Evolutionary conservation across 78 protist species (phyloP).

Genomic region (Goniomonas avonlea): DNA sequence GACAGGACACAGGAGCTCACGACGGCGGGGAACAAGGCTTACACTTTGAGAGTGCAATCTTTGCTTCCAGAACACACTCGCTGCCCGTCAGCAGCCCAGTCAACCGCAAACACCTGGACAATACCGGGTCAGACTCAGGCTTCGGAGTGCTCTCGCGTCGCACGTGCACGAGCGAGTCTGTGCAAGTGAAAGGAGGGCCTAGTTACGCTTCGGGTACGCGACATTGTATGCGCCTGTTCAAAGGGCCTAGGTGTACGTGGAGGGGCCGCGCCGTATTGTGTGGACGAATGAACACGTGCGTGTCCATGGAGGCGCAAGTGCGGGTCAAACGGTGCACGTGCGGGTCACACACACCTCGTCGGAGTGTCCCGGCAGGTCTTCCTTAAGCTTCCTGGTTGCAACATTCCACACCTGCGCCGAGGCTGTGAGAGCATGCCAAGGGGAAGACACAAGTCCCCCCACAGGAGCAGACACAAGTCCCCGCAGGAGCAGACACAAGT

Average conservation of each 20-base stretch:
- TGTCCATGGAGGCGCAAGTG: too few species aligned
- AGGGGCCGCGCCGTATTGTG: neutral
- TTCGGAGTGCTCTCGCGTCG: neutral
- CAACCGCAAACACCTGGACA: slow-evolving; percentile 80
- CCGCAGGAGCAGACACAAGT: too few species aligned
- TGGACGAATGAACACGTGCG: too few species aligned
- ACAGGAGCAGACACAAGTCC: too few species aligned
- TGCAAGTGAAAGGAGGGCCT: neutral
- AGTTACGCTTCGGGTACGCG: neutral
- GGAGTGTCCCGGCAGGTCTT: slow-evolving; percentile 95
- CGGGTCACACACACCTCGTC: slow-evolving; percentile 81
- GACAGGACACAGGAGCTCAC: too few species aligned
- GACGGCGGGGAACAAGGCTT: too few species aligned
- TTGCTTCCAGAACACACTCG: slow-evolving; percentile 84
- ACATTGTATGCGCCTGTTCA: too few species aligned
- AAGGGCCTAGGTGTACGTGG: neutral
- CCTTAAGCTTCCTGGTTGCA: slow-evolving; percentile 50
- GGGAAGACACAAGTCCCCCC: neutral
- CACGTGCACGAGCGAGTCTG: neutral
- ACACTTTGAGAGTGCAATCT: slow-evolving; percentile 76
- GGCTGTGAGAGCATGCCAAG: neutral
- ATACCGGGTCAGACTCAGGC: neutral
- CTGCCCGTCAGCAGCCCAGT: slow-evolving; percentile 95
- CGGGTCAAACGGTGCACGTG: too few species aligned
- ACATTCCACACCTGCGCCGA: too few species aligned